Evolutionary conservation across 1,284 basidiomycete species (phyloP), one percentile per base, ranked within the genome.

Genomic region (Sporisorium reilianum): DNA sequence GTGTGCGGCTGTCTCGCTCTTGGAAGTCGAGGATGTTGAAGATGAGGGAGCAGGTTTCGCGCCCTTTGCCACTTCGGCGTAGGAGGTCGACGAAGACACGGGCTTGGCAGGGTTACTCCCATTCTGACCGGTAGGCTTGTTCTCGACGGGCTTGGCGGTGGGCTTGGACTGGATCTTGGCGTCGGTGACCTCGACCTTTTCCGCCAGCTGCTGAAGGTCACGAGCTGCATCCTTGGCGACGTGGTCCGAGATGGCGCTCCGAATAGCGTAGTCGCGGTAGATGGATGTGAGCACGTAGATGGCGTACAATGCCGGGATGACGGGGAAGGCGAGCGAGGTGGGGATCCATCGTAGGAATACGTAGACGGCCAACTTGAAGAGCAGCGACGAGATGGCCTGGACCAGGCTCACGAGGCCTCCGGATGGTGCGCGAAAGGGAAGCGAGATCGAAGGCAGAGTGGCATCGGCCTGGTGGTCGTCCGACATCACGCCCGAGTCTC

Each of bases 341-440:
- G 80, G 80, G 26, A 84, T 77, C 78, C 81, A 77, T 10, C 80
- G 75, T 53, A 84, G 48, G 56, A 81, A 84, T 30, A 83, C 36
- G 38, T 58, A 80, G 60, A 78, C 73, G 36, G 61, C n/a, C 2
- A 79, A 42, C 28, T 81, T 80, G 62, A 80, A 78, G 40, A 83
- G 60, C 22, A 80, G 38, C 36, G 77, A 78, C 10, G 64, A 64
- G 18, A 72, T 2, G 8, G 64, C 56, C 55, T 84, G 79, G 2
- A 80, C 23, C 23, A 65, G 25, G 46, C 66, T 60, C n/a, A 67
- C 20, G 20, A 78, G 3, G 16, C 77, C 76, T 11, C 67, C 68
- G 26, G 64, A 61, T 6, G 73, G 73, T 36, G 53, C 53, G 55
- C 51, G 58, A 36, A 74, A 74, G 26, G 56, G 57, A 0, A 64